Evolutionary conservation across 1,284 basidiomycete species (phyloP).

Genomic region (Exobasidium cylindrosporum): DNA sequence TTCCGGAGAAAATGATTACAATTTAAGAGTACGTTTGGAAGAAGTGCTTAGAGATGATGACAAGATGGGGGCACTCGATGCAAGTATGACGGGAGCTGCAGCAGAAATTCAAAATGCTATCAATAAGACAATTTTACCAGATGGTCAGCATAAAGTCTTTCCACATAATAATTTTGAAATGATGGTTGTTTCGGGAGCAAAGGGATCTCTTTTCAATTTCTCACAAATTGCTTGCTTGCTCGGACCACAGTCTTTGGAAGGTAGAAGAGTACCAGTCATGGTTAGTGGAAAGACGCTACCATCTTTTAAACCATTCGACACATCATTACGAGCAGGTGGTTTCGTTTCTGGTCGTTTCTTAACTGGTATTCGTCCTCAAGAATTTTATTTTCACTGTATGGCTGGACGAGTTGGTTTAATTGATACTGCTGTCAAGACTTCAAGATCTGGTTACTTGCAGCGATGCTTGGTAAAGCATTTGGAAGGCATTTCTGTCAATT

Average conservation of each 20-base stretch:
- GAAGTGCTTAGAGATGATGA: constrained; percentile 94
- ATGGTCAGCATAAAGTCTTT: constrained; percentile 70
- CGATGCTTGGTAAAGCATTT: constrained; percentile 98
- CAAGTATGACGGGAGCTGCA: constrained; percentile 65
- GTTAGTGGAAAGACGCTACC: constrained; percentile 97
- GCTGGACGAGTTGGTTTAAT: constrained; percentile 98
- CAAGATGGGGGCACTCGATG: constrained; percentile 95
- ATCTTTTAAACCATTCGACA: constrained; percentile 95
- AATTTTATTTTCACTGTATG: constrained; percentile 99
- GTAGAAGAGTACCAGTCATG: constrained; percentile 98
- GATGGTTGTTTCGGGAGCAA: constrained; percentile 98
- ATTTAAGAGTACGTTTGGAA: constrained; percentile 64
- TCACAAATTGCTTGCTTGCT: constrained; percentile 95
- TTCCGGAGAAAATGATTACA: constrained; percentile 58
- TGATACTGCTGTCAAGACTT: constrained; percentile 98
- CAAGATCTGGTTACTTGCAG: constrained; percentile 96
- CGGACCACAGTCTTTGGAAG: constrained; percentile 96
- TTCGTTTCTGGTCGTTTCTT: constrained; percentile 99
- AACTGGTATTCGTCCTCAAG: constrained; percentile 95
- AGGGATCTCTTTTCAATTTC: constrained; percentile 95
- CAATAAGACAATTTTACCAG: constrained; percentile 73
- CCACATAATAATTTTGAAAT: constrained; percentile 99
- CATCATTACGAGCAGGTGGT: constrained; percentile 94
- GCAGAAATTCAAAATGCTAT: constrained; percentile 78
- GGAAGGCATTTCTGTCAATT: constrained; percentile 92